Percentiles rank a stretch among this genome's conserved stretches.
These are phyloP conservation scores for Globisporangium spinosum DNA, from an alignment of 352 stramenopile genomes.

Conservation along the genomic window DNA sequence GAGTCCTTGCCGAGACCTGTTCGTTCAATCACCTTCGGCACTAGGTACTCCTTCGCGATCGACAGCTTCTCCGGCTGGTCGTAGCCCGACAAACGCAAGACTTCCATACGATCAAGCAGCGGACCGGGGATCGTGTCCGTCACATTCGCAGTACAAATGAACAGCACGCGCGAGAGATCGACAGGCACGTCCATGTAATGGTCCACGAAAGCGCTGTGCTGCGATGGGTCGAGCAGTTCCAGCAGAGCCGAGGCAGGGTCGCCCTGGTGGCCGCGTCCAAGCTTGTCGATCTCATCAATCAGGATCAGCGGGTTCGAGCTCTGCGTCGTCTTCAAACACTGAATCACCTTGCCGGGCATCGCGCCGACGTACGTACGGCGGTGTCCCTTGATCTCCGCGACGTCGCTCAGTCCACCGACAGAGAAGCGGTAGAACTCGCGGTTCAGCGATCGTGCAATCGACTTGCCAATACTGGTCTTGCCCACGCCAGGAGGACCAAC, in stretches of 20 bases:
- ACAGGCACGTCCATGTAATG: slow-evolving; percentile 98
- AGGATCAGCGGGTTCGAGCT: slow-evolving; percentile 97
- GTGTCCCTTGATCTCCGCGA: slow-evolving; percentile 99
- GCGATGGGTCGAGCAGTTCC: slow-evolving; percentile 96
- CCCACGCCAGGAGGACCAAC: slow-evolving; percentile 92
- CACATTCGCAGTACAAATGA: slow-evolving; percentile 97
- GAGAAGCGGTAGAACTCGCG: slow-evolving; percentile 98
- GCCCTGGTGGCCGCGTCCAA: slow-evolving; percentile 84
- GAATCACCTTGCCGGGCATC: slow-evolving; percentile 99
- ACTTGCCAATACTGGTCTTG: slow-evolving; percentile 96
- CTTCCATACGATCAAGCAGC: slow-evolving; percentile 99
- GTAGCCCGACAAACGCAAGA: slow-evolving; percentile 95
- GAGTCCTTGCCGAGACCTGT: slow-evolving; percentile 76
- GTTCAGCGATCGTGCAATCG: slow-evolving; percentile 94
- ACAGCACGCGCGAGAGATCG: slow-evolving; percentile 95
- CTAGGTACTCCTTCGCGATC: slow-evolving; percentile 97
- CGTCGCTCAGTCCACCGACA: slow-evolving; percentile 95
- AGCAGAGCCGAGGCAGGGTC: slow-evolving; percentile 95
- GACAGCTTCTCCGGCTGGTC: slow-evolving; percentile 97
- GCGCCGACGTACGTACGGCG: slow-evolving; percentile 97
- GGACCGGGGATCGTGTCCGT: slow-evolving; percentile 95
- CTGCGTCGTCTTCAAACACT: slow-evolving; percentile 97
- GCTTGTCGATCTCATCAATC: slow-evolving; percentile 96
- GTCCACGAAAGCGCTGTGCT: slow-evolving; percentile 97
- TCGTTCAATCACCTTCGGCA: slow-evolving; percentile 95